Percentiles rank a stretch among this genome's conserved stretches.
Conservation (phyloP, 192 early-diverging fungal species). For the Lunasporangiospora selenospora region DNA sequence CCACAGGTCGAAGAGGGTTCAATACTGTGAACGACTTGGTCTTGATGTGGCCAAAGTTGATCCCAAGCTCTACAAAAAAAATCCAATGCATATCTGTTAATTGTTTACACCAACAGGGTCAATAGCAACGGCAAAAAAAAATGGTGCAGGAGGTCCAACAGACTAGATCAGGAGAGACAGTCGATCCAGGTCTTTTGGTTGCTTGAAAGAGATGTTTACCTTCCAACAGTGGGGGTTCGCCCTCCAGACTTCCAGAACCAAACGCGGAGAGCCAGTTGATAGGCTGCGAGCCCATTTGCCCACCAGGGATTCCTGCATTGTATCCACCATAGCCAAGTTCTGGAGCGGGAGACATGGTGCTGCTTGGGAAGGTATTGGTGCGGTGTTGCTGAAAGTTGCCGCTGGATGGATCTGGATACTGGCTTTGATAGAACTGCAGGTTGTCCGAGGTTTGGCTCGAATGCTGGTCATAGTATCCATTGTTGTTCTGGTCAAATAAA, state of each 20-base stretch:
- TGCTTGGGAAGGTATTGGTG: slow-evolving; percentile 32
- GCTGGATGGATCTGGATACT: slow-evolving; percentile 54
- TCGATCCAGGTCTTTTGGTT: no score
- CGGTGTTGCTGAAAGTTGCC: slow-evolving; percentile 32
- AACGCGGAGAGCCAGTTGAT: slow-evolving; percentile 70
- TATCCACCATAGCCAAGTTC: slow-evolving; percentile 39
- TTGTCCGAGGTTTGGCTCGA: slow-evolving; percentile 46
- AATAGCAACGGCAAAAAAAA: no score
- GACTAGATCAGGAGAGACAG: no score
- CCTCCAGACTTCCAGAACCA: slow-evolving; percentile 89
- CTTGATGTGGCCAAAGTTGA: slow-evolving; percentile 94
- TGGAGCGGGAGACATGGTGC: slow-evolving; percentile 33
- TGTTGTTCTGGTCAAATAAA: slow-evolving; percentile 33
- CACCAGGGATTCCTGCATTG: slow-evolving; percentile 20
- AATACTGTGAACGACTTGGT: slow-evolving; percentile 87
- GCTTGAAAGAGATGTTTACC: slow-evolving; percentile 59
- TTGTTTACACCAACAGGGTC: no score
- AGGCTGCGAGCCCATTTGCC: slow-evolving; percentile 40
- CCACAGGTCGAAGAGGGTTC: slow-evolving; percentile 79
- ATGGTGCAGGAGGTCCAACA: no score
- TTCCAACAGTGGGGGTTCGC: slow-evolving; percentile 94
- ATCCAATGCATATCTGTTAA: no score
- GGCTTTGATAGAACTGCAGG: slow-evolving; percentile 61
- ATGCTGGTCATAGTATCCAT: slow-evolving; percentile 34
- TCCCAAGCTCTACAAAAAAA: slow-evolving; percentile 79